Evolutionary conservation across 371 early-diverging fungal species (phyloP), one percentile per base, ranked within the genome.

Genomic region (Mortierella sp.): DNA sequence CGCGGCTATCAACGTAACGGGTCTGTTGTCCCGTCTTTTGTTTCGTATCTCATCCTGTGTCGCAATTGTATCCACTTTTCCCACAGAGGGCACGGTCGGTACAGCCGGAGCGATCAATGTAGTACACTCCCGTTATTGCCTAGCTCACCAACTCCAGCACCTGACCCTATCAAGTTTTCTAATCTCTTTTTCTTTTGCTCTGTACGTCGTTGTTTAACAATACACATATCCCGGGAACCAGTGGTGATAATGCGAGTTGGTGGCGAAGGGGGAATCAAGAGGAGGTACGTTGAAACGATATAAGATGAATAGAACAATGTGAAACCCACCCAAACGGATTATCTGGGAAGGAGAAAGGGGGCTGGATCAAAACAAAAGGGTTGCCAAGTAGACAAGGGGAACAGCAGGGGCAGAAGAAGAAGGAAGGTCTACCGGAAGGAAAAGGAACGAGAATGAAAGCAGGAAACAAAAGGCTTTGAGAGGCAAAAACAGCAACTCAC

Each of bases 401-500:
- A 49, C 5, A 70, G 21, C 21, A 44, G 55, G 35, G 11, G 58
- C 41, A 24, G 12, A 10, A 27, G 58, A 11, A n/a, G 58, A 58
- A 27, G 58, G 27, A 12, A 4, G n/a, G n/a, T 58, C 58, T 58
- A 58, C 29, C 4, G 32, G 35, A 4, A n/a, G 38, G 32, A 2
- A 48, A 49, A 21, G 48, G 4, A n/a, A 29, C 18, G 18, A 48
- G 32, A 32, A 11, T 55, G 32, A 60, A 32, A 55, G 44, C 63
- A 72, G 18, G 63, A 79, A 29, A 56, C 60, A 70, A 35, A 14
- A 32, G 32, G 60, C 60, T 29, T 56, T 55, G 1, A n/a, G 24
- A 3, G 0, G 10, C 2, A 58, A 16, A n/a, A 41, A 44, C n/a
- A 2, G 6, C 11, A 7, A 54, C 81, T 87, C 92, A 97, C 98